Evolutionary conservation across 2,329 filamentous ascomycete genomes (phyloP).

Genomic region (Acephala macrosclerotiorum): DNA sequence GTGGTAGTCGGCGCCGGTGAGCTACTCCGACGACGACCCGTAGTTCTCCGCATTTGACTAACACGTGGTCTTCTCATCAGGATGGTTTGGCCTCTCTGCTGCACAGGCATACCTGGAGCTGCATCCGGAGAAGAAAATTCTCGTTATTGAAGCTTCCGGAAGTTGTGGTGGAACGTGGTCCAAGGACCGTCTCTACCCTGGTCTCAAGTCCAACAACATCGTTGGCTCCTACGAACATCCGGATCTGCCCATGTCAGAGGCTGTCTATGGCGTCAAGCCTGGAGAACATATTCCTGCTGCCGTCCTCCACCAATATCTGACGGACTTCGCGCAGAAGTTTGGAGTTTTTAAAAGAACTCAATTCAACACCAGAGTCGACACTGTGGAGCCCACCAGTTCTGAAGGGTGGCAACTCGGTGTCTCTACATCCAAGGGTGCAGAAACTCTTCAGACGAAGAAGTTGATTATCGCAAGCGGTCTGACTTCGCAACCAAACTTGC

Average conservation of each 20-base stretch:
- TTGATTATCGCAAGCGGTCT: slow-evolving; percentile 63
- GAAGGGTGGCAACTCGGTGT: slow-evolving; percentile 53
- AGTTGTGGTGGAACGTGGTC: slow-evolving; percentile 73
- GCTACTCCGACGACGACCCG: too few species aligned
- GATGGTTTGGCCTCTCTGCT: slow-evolving; percentile 63
- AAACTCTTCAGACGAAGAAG: slow-evolving; percentile 49
- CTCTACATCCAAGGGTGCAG: slow-evolving; percentile 20
- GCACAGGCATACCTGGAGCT: slow-evolving; percentile 68
- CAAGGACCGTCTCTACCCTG: slow-evolving; percentile 69
- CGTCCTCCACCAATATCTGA: slow-evolving; percentile 63
- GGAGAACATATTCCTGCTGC: slow-evolving; percentile 66
- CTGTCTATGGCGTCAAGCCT: slow-evolving; percentile 54
- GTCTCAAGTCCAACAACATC: slow-evolving; percentile 78
- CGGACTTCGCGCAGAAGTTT: slow-evolving; percentile 60
- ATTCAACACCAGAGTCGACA: slow-evolving; percentile 57
- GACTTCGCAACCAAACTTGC: slow-evolving; percentile 58
- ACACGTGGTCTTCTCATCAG: background rate
- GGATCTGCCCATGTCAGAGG: slow-evolving; percentile 73
- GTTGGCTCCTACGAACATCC: slow-evolving; percentile 76
- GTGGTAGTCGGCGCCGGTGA: background rate
- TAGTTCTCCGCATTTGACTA: background rate
- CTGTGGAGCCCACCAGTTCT: slow-evolving; percentile 50
- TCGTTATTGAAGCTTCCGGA: slow-evolving; percentile 63
- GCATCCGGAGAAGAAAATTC: slow-evolving; percentile 62
- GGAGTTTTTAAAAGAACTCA: slow-evolving; percentile 56